Percentiles rank a stretch among this genome's conserved stretches.
phyloP scores from a whole-genome alignment of 371 early-diverging fungal species.

The Nematocida sp. region DNA sequence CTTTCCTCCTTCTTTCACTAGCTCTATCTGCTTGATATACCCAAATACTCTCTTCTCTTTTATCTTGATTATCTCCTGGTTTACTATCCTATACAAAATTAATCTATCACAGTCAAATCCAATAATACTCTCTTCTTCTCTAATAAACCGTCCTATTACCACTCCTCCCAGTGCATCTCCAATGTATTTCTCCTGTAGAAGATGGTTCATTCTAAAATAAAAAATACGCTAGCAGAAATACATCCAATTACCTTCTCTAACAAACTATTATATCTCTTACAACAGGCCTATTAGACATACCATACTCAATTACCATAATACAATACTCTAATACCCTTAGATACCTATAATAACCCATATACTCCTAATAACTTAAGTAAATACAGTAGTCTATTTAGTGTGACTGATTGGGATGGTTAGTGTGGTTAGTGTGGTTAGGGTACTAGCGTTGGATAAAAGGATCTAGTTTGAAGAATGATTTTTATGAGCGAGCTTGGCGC shows the following conservation, averaged over 20 bases:
- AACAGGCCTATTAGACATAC: too few relatives aligned
- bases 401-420: too few relatives aligned
- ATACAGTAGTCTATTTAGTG: too few relatives aligned
- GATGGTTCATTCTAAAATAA: conserved; percentile 45
- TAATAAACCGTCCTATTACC: conserved; percentile 26
- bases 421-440: too few relatives aligned
- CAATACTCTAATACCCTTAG: neutral
- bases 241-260: too few relatives aligned
- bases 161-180: conserved; percentile 21
- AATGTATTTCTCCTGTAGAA: conserved; percentile 39
- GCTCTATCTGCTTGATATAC: neutral
- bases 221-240: too few relatives aligned
- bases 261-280: too few relatives aligned
- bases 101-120: conserved; percentile 23
- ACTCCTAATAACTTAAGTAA: too few relatives aligned
- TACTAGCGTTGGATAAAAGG: neutral
- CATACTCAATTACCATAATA: conserved; percentile 14
- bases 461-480: neutral
- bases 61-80: conserved; percentile 10
- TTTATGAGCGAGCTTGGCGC: conserved; percentile 59
- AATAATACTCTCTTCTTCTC: conserved; percentile 4
- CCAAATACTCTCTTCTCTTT: conserved; percentile 50
- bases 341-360: neutral
- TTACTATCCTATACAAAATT: neutral
- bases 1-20: neutral